Conservation (phyloP, 441 rosid genomes). For the Pelargonium australe region DNA sequence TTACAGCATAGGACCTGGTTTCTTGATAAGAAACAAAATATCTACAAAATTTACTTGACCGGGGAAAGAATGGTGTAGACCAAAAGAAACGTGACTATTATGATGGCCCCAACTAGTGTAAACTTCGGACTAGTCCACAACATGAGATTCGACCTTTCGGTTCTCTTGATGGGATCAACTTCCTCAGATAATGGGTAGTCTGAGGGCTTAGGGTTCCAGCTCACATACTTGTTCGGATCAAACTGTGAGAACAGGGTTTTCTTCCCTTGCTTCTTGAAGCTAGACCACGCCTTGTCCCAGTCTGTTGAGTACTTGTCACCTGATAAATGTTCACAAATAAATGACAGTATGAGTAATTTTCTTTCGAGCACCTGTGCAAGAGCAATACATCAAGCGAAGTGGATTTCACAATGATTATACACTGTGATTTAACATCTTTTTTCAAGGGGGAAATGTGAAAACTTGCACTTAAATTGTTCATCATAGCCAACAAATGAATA, state of each 20-base stretch:
- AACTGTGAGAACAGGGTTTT: conserved; percentile 55
- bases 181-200: conserved; percentile 76
- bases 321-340: conserved; percentile 19
- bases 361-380: no score
- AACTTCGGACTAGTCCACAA: conserved; percentile 79
- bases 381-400: no score
- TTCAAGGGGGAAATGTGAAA: no score
- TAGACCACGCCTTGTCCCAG: conserved; percentile 93
- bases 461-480: no score
- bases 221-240: conserved; percentile 69
- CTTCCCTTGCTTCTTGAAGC: conserved; percentile 72
- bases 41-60: conserved; percentile 37
- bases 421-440: no score
- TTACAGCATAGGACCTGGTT: conserved; percentile 8
- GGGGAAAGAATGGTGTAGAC: conserved; percentile 75
- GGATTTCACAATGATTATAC: no score
- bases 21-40: neutral
- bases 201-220: conserved; percentile 74
- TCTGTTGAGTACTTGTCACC: conserved; percentile 58
- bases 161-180: conserved; percentile 82
- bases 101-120: conserved; percentile 56
- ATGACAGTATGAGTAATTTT: no score
- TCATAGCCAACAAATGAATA: no score
- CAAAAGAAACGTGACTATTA: conserved; percentile 62
- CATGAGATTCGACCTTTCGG: conserved; percentile 76